phyloP scores from a whole-genome alignment of 495 filamentous ascomycete genomes.

The Trichoderma virens region DNA sequence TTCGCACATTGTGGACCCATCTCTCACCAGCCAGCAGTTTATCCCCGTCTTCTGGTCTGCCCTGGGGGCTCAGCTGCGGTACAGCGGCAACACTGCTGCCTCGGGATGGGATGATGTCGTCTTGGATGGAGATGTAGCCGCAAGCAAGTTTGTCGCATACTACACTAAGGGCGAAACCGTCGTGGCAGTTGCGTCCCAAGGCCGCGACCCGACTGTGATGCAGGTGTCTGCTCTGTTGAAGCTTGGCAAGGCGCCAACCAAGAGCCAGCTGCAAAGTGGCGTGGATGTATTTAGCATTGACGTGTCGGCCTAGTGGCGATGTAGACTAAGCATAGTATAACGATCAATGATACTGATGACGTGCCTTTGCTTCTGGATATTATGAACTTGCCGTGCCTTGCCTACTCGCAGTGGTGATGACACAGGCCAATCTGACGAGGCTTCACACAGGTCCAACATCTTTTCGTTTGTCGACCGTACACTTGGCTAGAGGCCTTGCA shows the following conservation, averaged over 20 bases:
- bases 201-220: constrained; percentile 77
- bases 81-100: constrained; percentile 72
- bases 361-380: too few relatives aligned
- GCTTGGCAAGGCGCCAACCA: constrained; percentile 69
- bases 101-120: constrained; percentile 80
- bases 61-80: constrained; percentile 77
- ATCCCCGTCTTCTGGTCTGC: constrained; percentile 97
- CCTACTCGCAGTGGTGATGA: too few relatives aligned
- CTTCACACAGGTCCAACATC: too few relatives aligned
- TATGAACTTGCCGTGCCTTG: too few relatives aligned
- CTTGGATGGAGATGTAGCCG: constrained; percentile 65
- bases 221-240: constrained; percentile 84
- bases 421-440: too few relatives aligned
- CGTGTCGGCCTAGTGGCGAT: not conserved
- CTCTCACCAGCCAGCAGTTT: constrained; percentile 58
- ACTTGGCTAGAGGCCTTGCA: too few relatives aligned
- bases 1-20: constrained; percentile 58
- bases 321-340: not conserved
- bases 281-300: constrained; percentile 59
- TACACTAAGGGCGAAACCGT: constrained; percentile 81
- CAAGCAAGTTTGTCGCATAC: constrained; percentile 80
- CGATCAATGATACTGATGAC: not conserved
- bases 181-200: constrained; percentile 90
- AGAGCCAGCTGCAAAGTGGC: constrained; percentile 65
- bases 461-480: too few relatives aligned